Base-by-base conservation (phyloP, 202 grass and related monocot species). In the Carex arenaria region DNA sequence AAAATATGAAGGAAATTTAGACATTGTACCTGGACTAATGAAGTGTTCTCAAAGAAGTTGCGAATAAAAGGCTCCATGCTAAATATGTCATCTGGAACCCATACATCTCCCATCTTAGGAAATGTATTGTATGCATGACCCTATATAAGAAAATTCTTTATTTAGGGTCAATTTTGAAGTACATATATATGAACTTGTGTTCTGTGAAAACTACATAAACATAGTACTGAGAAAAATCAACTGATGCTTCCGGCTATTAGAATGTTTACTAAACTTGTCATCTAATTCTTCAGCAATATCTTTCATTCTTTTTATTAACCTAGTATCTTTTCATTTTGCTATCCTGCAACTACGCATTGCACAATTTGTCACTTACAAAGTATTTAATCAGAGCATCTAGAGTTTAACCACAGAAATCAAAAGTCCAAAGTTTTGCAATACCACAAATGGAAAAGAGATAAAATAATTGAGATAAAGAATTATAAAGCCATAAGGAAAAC, bases 111-210 rank as follows among this genome's bases (percentile, higher is more conserved):
- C 96, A 98, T 98, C 85, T 98, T 98, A 18, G 96, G 96, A 83
- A 98, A 98, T 20, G 96, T 89, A 72, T 98, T 98, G 81, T 95
- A 98, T 76, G 96, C 96, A 90, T 93, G 96, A 19, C 96, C 96
- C 96, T 98, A 28, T 63, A 59, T 87, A 56, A 74, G 30, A 68
- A 87, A 59, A 84, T 64, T 72, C 0, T 5, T 23, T 63, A 32
- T 7, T 4, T 63, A 85, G 4, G 23, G 7, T 18, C 32, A 86
- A 28, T 45, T 84, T 84, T 55, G 18, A 86, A 64, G 72, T 78
- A 47, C 80, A 78, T 38, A 90, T 57, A 72, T 47, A 31, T 52
- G 28, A 73, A 53, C 70, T 15, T 9, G 20, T 59, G 53, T 51
- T 72, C 40, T 7, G 12, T 12, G n/a, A 14, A 23, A 72, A 11